phyloP scores from a whole-genome alignment of 148 eudicot genomes.

The Vaccinium corymbosum region DNA sequence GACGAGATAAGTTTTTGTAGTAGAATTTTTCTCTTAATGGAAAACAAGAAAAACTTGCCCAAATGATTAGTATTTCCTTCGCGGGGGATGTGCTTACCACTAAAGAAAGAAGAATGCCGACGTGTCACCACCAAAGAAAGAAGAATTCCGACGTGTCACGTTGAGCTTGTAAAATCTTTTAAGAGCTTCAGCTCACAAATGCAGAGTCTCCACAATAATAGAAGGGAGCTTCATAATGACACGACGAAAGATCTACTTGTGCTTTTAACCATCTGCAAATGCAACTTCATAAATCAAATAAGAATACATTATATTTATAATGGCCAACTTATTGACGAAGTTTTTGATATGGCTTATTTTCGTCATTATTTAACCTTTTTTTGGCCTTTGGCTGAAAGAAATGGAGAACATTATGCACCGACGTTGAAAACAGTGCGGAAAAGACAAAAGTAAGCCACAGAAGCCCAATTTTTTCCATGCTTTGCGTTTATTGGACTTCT shows the following conservation, averaged over 20 bases:
- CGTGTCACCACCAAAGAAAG: neutral
- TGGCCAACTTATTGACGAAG: neutral
- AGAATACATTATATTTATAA: neutral
- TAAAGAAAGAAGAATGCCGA: neutral
- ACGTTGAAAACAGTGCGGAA: neutral
- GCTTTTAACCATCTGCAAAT: conserved; percentile 11
- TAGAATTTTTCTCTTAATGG: neutral
- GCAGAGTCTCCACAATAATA: neutral
- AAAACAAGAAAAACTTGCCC: neutral
- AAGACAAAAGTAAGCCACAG: neutral
- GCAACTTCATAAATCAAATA: neutral
- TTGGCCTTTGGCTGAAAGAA: neutral
- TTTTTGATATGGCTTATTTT: neutral
- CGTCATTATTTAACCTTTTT: neutral
- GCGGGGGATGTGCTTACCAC: conserved; percentile 9
- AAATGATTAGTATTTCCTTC: neutral
- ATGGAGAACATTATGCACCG: neutral
- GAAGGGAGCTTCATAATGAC: conserved; percentile 11
- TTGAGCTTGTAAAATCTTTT: conserved; percentile 10
- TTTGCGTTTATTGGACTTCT: neutral
- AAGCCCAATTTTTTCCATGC: neutral
- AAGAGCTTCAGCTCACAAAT: conserved; percentile 7
- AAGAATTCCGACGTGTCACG: neutral
- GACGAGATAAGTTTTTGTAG: neutral
- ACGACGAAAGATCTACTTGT: neutral